Evolutionary conservation across 2,329 filamentous ascomycete species (phyloP).

Genomic region (Exophiala oligosperma): DNA sequence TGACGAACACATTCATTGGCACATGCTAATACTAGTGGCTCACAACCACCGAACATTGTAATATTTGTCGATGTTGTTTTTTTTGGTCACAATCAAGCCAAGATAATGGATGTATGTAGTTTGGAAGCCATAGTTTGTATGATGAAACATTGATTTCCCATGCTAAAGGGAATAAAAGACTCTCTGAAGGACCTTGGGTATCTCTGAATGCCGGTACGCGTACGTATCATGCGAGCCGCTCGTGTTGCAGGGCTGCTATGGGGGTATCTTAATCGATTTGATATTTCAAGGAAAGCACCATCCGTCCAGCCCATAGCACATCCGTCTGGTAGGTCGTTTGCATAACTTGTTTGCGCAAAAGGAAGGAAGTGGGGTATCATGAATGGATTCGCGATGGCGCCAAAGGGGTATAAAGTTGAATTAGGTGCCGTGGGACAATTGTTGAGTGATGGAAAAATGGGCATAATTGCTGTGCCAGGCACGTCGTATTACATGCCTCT

Average conservation of each 20-base stretch:
- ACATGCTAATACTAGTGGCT: too few relatives aligned
- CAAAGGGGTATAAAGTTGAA: slow-evolving; percentile 21
- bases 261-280: slow-evolving; percentile 19
- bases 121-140: not conserved
- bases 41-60: too few relatives aligned
- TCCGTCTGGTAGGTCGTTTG: not conserved
- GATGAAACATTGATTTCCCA: slow-evolving; percentile 12
- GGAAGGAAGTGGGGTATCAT: slow-evolving; percentile 13
- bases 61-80: too few relatives aligned
- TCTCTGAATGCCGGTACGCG: slow-evolving; percentile 10
- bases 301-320: slow-evolving; percentile 15
- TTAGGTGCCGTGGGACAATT: slow-evolving; percentile 18
- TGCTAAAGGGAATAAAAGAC: slow-evolving; percentile 13
- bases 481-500: not conserved
- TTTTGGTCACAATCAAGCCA: too few relatives aligned
- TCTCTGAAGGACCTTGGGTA: slow-evolving; percentile 24
- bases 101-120: not conserved
- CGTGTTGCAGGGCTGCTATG: slow-evolving; percentile 1
- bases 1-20: too few relatives aligned
- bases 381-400: slow-evolving; percentile 12
- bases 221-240: slow-evolving; percentile 12
- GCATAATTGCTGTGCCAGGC: not conserved
- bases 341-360: not conserved
- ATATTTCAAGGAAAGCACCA: slow-evolving; percentile 12
- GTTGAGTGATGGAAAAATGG: not conserved